Evolutionary conservation across 176 grass and related monocot genomes (phyloP), one percentile per base, ranked within the genome.

Genomic region (Aegilops sharonensis): DNA sequence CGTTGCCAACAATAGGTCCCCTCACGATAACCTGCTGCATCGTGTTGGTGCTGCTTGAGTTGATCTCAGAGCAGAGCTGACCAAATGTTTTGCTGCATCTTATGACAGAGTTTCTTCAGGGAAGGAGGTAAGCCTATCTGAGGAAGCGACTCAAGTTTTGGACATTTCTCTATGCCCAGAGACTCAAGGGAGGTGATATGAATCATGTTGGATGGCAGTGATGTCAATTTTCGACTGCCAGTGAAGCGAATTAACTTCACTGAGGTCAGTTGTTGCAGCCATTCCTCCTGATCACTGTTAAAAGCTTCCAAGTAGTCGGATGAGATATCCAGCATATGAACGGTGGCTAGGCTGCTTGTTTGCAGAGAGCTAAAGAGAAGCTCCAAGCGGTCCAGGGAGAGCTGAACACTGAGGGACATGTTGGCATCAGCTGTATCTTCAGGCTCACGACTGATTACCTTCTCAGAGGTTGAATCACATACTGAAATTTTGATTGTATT

Each of bases 221-320:
- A 47, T 70, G 11, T 68, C 30, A 88, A 11, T 11, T 60, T 25
- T 7, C 5, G 24, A n/a, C 86, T 83, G 11, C 39, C 71, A 32
- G 23, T 77, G 72, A 88, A 83, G 23, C 34, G 25, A 59, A 83
- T 7, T 78, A 83, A 43, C 65, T 83, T 78, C 3, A 88, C 4
- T 54, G 80, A 83, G 4, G 63, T 78, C 15, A 88, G 86, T 34
- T 78, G 48, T 29, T 78, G 72, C 17, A 88, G 60, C 79, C 86
- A 88, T 66, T 78, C 21, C 60, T 88, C 79, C 31, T 88, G 60
- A 5, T 48, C 62, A 3, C 48, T 37, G 23, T 35, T 35, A 78
- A 83, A 47, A 21, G 35, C 54, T 47, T n/a, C 27, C 9, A 83
- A 31, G 45, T 50, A 4, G 34, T 30, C 5, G 24, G 23, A 78